A percentile compares a stretch with the other conserved stretches of the same genome.
phyloP scores from a whole-genome alignment of 2,329 filamentous ascomycete genomes.

The Pseudogymnoascus sp. region DNA sequence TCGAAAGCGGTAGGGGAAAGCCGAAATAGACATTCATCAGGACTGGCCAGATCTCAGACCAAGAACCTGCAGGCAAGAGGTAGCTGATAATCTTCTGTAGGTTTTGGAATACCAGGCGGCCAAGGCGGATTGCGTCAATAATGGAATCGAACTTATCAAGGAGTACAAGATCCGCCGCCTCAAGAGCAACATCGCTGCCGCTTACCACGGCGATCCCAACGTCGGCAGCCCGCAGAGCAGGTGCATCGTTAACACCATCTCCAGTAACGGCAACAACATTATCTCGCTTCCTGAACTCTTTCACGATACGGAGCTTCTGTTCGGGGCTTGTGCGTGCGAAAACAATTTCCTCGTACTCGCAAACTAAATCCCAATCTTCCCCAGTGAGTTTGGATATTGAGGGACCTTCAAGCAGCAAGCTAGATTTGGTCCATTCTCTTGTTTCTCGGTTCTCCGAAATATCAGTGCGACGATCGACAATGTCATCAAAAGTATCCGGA shows the following conservation, averaged over 20 bases:
- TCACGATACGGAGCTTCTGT: constrained; percentile 35
- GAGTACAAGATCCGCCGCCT: constrained; percentile 54
- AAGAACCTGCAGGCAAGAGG: constrained; percentile 44
- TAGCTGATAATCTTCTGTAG: constrained; percentile 61
- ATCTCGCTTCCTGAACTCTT: constrained; percentile 31
- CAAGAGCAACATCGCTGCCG: constrained; percentile 53
- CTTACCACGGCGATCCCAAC: constrained; percentile 51
- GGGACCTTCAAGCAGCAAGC: constrained; percentile 18
- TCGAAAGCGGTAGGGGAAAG: constrained; percentile 41
- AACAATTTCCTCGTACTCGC: constrained; percentile 43
- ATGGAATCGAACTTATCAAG: constrained; percentile 64
- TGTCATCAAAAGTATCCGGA: constrained; percentile 34
- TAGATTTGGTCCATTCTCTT: constrained; percentile 7
- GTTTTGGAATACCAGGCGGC: constrained; percentile 71
- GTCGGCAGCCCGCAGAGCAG: constrained; percentile 49
- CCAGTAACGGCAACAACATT: constrained; percentile 40
- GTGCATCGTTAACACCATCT: constrained; percentile 41
- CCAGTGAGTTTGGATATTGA: constrained; percentile 21
- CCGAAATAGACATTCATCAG: constrained; percentile 49
- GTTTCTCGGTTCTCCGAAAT: constrained; percentile 1
- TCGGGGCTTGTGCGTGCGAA: constrained; percentile 37
- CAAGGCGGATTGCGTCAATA: constrained; percentile 63
- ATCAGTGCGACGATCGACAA: not conserved
- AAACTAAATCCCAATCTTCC: constrained; percentile 38
- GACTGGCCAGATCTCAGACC: constrained; percentile 51